phyloP scores from a whole-genome alignment of 148 eudicot species.

The Heliosperma pusillum region DNA sequence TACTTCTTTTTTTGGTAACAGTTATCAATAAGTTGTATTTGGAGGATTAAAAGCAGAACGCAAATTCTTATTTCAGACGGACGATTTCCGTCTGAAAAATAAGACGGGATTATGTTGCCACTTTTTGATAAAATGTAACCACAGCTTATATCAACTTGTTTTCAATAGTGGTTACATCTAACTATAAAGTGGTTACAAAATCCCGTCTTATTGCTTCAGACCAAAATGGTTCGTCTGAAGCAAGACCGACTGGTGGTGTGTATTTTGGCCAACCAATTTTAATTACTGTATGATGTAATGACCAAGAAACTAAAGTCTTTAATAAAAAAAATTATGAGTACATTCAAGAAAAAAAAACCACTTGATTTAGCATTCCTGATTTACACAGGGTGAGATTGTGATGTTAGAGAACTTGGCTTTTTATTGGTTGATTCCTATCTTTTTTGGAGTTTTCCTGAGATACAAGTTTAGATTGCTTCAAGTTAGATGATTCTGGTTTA shows the following conservation, averaged over 20 bases:
- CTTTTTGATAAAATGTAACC: too few species aligned
- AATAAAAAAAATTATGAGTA: background rate
- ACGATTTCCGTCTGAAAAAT: too few species aligned
- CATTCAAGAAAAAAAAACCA: too few species aligned
- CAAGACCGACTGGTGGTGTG: too few species aligned
- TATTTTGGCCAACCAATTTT: background rate
- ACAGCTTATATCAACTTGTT: too few species aligned
- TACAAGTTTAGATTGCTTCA: slow-evolving; percentile 16
- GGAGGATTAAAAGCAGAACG: background rate
- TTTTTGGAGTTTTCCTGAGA: slow-evolving; percentile 15
- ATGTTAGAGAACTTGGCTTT: slow-evolving; percentile 1
- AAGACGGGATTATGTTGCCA: too few species aligned
- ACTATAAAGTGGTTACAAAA: too few species aligned
- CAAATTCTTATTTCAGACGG: too few species aligned
- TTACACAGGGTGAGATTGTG: background rate
- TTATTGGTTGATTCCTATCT: slow-evolving; percentile 4
- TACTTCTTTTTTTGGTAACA: background rate
- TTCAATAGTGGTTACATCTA: too few species aligned
- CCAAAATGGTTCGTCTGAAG: too few species aligned
- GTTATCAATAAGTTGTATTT: background rate
- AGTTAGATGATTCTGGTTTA: slow-evolving; percentile 1
- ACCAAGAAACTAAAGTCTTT: background rate
- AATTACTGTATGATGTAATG: background rate
- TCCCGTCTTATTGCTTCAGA: too few species aligned
- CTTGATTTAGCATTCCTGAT: too few species aligned